These are phyloP conservation scores for Debaryomyces nepalensis DNA, from an alignment of 1,139 yeast species.

Conservation along the genomic window DNA sequence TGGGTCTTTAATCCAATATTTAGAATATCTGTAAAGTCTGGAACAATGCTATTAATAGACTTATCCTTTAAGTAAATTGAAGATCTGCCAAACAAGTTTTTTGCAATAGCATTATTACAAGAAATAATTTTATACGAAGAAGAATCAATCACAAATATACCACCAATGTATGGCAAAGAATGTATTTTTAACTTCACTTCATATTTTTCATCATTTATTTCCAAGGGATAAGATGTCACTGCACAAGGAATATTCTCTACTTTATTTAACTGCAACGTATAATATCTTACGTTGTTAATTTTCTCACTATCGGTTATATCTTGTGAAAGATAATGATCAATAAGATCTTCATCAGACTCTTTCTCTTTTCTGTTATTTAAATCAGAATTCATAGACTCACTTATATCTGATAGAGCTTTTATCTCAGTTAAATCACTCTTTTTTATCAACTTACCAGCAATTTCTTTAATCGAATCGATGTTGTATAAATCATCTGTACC, in stretches of 20 bases:
- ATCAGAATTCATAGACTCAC: slow-evolving; percentile 37
- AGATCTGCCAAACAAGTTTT: slow-evolving; percentile 74
- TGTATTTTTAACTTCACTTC: slow-evolving; percentile 65
- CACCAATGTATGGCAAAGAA: slow-evolving; percentile 85
- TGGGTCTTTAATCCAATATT: slow-evolving; percentile 49
- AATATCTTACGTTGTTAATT: slow-evolving; percentile 63
- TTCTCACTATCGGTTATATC: slow-evolving; percentile 47
- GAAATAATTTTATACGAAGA: slow-evolving; percentile 53
- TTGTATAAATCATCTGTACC: slow-evolving; percentile 26
- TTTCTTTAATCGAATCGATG: slow-evolving; percentile 42
- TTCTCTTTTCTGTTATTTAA: slow-evolving; percentile 20
- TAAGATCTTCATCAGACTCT: slow-evolving; percentile 16
- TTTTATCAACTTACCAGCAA: slow-evolving; percentile 46
- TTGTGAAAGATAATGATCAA: slow-evolving; percentile 21
- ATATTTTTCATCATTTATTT: slow-evolving; percentile 42
- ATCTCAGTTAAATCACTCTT: slow-evolving; percentile 26
- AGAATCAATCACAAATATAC: slow-evolving; percentile 73
- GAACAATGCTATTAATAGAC: slow-evolving; percentile 62
- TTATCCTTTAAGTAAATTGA: slow-evolving; percentile 52
- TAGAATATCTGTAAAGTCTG: slow-evolving; percentile 63
- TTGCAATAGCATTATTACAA: slow-evolving; percentile 78
- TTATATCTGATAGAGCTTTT: slow-evolving; percentile 31
- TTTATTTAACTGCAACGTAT: slow-evolving; percentile 55
- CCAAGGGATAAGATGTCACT: slow-evolving; percentile 61
- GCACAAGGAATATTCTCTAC: slow-evolving; percentile 69